Evolutionary conservation across 331 rosid species (phyloP).

Genomic region (Saraca asoca): DNA sequence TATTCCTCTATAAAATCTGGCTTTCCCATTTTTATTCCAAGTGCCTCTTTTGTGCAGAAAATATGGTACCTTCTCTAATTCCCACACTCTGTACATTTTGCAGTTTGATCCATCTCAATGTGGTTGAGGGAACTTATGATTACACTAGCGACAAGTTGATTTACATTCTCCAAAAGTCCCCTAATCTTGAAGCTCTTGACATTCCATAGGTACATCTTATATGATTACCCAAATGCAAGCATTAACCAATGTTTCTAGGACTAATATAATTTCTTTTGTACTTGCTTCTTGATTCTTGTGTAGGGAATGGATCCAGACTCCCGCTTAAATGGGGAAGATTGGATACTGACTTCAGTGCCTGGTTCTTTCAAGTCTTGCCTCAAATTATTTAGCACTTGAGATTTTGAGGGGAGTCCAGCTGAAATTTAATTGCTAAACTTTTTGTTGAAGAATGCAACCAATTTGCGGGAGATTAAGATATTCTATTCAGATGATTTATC

Average conservation of each 20-base stretch:
- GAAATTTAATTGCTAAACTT: conserved; percentile 19
- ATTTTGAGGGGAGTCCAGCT: conserved; percentile 15
- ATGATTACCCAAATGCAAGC: not conserved
- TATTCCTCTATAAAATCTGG: not conserved
- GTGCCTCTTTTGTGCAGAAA: conserved; percentile 8
- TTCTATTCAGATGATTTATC: conserved; percentile 2
- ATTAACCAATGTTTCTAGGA: not conserved
- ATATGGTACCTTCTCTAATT: not conserved
- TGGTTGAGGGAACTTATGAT: not conserved
- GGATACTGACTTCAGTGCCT: conserved; percentile 21
- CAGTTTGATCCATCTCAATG: conserved; percentile 25
- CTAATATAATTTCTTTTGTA: not conserved
- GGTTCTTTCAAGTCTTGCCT: conserved; percentile 22
- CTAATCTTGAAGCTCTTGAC: conserved; percentile 27
- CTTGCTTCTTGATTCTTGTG: not conserved
- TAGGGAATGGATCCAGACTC: conserved; percentile 7
- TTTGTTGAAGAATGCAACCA: conserved; percentile 19
- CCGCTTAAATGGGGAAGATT: conserved; percentile 11
- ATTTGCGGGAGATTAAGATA: conserved; percentile 11
- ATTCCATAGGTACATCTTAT: conserved; percentile 24
- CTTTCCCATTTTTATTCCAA: not conserved
- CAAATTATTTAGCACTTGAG: conserved; percentile 14
- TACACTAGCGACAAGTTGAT: not conserved
- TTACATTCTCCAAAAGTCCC: conserved; percentile 33
- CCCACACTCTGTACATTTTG: conserved; percentile 6